These are phyloP conservation scores for Aspergillus cejpii DNA, from an alignment of 2,329 filamentous ascomycete species.

Conservation along the genomic window DNA sequence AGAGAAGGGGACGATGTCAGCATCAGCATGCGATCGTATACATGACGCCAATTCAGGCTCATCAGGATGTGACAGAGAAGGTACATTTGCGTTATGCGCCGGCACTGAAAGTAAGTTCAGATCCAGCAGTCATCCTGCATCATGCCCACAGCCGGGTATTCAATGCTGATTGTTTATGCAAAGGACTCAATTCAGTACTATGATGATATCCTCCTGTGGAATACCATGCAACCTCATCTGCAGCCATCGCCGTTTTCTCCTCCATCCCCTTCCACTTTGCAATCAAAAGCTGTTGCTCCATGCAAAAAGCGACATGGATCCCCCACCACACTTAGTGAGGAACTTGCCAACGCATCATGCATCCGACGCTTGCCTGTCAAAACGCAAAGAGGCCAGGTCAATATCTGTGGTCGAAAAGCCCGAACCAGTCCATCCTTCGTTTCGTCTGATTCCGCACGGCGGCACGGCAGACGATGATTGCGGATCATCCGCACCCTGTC, in stretches of 20 bases:
- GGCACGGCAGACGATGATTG: constrained; percentile 9
- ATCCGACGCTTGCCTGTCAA: constrained; percentile 47
- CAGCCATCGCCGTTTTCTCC: constrained; percentile 11
- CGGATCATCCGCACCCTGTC: neutral
- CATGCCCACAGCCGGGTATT: neutral
- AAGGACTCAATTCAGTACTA: neutral
- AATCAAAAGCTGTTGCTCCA: constrained; percentile 7
- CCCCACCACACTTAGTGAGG: constrained; percentile 33
- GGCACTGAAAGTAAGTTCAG: constrained; percentile 5
- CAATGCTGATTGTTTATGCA: neutral
- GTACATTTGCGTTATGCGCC: constrained; percentile 12
- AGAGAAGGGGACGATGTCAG: neutral
- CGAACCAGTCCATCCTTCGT: constrained; percentile 3
- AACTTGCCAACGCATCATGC: constrained; percentile 68
- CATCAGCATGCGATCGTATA: neutral
- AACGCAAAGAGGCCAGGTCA: constrained; percentile 14
- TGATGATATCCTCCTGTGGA: constrained; percentile 1
- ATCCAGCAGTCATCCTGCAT: neutral
- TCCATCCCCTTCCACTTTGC: constrained; percentile 5
- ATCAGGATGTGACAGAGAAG: constrained; percentile 1
- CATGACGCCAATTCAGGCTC: neutral
- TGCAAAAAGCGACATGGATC: constrained; percentile 43
- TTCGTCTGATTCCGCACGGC: constrained; percentile 6
- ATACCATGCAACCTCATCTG: constrained; percentile 11
- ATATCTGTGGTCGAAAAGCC: constrained; percentile 12